These are phyloP conservation scores for Phyllosticta paracitricarpa DNA, from an alignment of 2,329 filamentous ascomycete species.

Conservation along the genomic window DNA sequence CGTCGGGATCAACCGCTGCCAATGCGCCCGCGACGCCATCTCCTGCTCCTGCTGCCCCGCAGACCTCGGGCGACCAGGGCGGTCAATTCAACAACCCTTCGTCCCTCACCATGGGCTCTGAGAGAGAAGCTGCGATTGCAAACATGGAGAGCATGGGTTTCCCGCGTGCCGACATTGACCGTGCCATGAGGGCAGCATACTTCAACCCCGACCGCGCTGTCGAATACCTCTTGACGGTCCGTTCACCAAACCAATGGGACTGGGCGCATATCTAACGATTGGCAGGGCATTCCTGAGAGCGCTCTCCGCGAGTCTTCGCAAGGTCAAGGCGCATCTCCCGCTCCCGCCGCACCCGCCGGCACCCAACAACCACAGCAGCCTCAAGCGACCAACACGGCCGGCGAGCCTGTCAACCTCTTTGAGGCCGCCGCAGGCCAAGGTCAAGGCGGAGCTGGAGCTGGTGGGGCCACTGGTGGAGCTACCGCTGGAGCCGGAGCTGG, in stretches of 20 bases:
- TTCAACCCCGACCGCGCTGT: conserved; percentile 96
- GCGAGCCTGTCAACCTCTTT: conserved; percentile 75
- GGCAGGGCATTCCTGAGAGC: conserved; percentile 80
- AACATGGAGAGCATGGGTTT: conserved; percentile 99
- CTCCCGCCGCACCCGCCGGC: conserved; percentile 30
- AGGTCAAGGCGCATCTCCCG: conserved; percentile 24
- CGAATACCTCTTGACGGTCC: conserved; percentile 82
- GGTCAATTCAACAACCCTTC: conserved; percentile 60
- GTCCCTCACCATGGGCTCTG: conserved; percentile 74
- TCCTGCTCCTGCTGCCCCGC: conserved; percentile 36
- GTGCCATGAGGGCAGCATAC: conserved; percentile 90
- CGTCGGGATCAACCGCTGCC: conserved; percentile 38
- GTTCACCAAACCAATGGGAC: conserved; percentile 22
- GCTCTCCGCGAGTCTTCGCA: conserved; percentile 45
- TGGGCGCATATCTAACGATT: neutral
- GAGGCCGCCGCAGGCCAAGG: conserved; percentile 67
- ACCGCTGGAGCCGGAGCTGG: conserved; percentile 41
- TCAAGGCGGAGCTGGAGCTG: conserved; percentile 36
- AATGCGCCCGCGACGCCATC: conserved; percentile 42
- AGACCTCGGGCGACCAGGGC: conserved; percentile 24
- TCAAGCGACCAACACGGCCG: conserved; percentile 25
- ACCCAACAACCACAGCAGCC: conserved; percentile 6
- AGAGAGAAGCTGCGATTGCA: conserved; percentile 70
- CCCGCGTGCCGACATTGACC: conserved; percentile 74
- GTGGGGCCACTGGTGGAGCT: conserved; percentile 41